phyloP scores from a whole-genome alignment of 1,139 yeast species.

The Hemisphaericaspora xylofermentans region DNA sequence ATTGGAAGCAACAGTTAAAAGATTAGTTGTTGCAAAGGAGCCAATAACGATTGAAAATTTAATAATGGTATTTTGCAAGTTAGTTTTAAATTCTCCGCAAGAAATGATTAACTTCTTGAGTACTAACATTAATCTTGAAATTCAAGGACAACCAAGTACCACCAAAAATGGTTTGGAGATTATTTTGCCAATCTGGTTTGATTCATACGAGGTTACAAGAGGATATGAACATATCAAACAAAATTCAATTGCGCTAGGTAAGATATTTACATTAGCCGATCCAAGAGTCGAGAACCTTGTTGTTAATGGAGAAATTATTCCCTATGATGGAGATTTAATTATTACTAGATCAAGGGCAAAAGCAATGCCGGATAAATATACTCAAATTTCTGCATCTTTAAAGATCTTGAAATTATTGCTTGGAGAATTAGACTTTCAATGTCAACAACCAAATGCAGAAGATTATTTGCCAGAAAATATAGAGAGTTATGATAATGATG shows the following conservation, averaged over 20 bases:
- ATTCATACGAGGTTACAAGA: slow-evolving; percentile 74
- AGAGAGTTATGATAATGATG: slow-evolving; percentile 46
- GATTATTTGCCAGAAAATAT: slow-evolving; percentile 33
- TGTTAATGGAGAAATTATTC: slow-evolving; percentile 79
- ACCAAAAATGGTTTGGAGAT: slow-evolving; percentile 22
- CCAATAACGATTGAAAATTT: slow-evolving; percentile 75
- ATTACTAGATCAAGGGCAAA: slow-evolving; percentile 84
- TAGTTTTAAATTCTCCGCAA: slow-evolving; percentile 59
- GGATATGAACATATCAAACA: slow-evolving; percentile 75
- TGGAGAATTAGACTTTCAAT: slow-evolving; percentile 66
- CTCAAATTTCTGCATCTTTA: slow-evolving; percentile 64
- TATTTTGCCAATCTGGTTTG: slow-evolving; percentile 69
- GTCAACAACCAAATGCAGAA: slow-evolving; percentile 44
- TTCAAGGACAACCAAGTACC: slow-evolving; percentile 10
- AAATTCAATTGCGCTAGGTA: slow-evolving; percentile 69
- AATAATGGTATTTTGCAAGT: slow-evolving; percentile 71
- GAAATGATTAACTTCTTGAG: slow-evolving; percentile 61
- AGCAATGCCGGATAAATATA: slow-evolving; percentile 59
- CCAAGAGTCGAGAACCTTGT: slow-evolving; percentile 46
- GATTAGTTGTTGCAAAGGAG: slow-evolving; percentile 66
- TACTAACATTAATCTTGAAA: slow-evolving; percentile 34
- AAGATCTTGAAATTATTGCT: slow-evolving; percentile 73
- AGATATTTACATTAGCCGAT: slow-evolving; percentile 61
- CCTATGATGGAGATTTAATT: slow-evolving; percentile 60
- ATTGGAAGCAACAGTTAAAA: slow-evolving; percentile 67